These are phyloP conservation scores for Debaryomyces prosopidis DNA, from an alignment of 805 yeast genomes.

Conservation along the genomic window DNA sequence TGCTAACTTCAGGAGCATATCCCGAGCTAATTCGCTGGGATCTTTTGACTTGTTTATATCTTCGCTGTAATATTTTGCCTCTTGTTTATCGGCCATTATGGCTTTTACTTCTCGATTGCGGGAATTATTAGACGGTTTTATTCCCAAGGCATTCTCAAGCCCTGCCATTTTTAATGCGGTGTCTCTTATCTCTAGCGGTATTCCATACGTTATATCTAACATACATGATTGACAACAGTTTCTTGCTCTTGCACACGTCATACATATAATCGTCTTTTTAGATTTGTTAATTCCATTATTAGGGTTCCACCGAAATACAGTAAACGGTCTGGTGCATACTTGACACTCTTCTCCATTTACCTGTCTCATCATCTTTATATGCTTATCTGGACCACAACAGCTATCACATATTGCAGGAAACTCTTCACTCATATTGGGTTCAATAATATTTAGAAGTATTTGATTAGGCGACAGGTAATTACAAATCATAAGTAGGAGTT, in stretches of 20 bases:
- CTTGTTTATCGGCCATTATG: constrained; percentile 47
- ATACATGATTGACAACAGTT: constrained; percentile 90
- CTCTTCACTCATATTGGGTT: constrained; percentile 10
- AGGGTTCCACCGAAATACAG: constrained; percentile 72
- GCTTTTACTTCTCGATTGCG: constrained; percentile 38
- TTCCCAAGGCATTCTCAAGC: constrained; percentile 22
- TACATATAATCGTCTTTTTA: constrained; percentile 70
- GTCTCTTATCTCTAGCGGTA: constrained; percentile 79
- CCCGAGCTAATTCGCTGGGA: constrained; percentile 39
- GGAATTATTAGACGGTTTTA: constrained; percentile 16
- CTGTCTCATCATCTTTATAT: constrained; percentile 71
- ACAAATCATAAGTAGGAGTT: too few relatives aligned
- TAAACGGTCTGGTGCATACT: constrained; percentile 81
- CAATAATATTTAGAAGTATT: too few relatives aligned
- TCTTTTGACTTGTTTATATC: constrained; percentile 11
- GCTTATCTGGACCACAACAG: constrained; percentile 70
- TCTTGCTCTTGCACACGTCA: constrained; percentile 73
- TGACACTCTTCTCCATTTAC: constrained; percentile 78
- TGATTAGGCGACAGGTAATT: too few relatives aligned
- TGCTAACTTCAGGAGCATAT: constrained; percentile 53
- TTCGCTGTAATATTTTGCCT: constrained; percentile 44
- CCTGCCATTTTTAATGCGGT: constrained; percentile 76
- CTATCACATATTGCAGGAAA: constrained; percentile 69
- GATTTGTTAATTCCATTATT: constrained; percentile 40
- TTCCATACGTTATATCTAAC: constrained; percentile 76